A percentile compares a stretch with the other conserved stretches of the same genome.
phyloP scores from a whole-genome alignment of 208 protist species.

The Leishmania martiniquensis region DNA sequence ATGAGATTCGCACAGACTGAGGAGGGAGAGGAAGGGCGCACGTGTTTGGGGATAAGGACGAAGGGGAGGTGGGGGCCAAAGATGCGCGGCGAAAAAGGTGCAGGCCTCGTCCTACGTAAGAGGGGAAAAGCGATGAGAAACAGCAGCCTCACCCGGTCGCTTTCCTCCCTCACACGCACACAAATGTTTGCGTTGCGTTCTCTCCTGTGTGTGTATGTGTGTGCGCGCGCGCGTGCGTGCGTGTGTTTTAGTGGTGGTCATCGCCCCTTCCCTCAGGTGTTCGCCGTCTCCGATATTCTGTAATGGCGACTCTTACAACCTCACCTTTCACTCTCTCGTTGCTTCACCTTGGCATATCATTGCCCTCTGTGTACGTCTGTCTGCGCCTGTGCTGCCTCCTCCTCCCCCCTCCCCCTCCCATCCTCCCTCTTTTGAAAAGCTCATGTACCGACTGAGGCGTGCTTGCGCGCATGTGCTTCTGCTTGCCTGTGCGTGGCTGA shows the following conservation, averaged over 20 bases:
- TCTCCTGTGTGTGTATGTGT: no score
- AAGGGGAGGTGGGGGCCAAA: background rate
- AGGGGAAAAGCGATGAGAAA: background rate
- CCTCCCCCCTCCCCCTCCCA: no score
- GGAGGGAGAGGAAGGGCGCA: background rate
- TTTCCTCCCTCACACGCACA: background rate
- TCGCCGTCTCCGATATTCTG: background rate
- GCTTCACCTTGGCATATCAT: background rate
- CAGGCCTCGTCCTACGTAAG: no score
- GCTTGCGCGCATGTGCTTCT: background rate
- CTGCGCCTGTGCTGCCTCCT: background rate
- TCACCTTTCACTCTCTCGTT: background rate
- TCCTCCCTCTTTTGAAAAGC: background rate
- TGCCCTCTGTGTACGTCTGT: background rate
- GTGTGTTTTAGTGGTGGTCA: background rate
- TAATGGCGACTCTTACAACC: background rate
- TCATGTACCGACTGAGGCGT: background rate
- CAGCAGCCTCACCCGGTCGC: background rate
- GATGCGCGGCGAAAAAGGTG: background rate
- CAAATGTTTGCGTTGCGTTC: no score
- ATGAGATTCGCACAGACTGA: slow-evolving; percentile 93
- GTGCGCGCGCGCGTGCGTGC: no score
- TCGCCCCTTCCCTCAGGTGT: background rate
- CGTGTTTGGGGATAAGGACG: background rate
- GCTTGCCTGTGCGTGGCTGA: background rate